phyloP scores from a whole-genome alignment of 2,329 filamentous ascomycete species.

The Ascochyta pisi region DNA sequence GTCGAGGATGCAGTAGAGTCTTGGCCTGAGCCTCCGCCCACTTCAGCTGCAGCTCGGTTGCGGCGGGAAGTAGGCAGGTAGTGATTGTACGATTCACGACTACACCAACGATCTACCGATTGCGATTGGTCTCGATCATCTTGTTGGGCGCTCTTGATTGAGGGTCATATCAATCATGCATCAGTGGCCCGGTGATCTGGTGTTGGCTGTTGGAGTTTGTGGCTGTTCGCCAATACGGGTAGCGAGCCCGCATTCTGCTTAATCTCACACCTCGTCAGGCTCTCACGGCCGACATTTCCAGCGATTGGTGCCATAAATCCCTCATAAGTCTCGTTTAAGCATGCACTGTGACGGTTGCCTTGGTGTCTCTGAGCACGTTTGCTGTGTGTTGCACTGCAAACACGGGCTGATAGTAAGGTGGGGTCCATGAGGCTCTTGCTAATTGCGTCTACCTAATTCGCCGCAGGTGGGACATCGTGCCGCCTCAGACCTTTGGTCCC shows the following conservation, averaged over 20 bases:
- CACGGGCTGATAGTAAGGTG: not conserved
- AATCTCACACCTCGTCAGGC: slow-evolving; percentile 13
- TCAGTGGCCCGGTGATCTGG: slow-evolving; percentile 6
- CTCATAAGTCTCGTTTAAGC: not conserved
- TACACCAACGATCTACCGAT: not conserved
- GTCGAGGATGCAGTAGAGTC: slow-evolving; percentile 85
- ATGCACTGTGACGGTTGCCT: slow-evolving; percentile 6
- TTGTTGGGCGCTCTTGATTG: not conserved
- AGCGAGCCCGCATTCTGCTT: slow-evolving; percentile 9
- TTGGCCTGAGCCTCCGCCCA: slow-evolving; percentile 72
- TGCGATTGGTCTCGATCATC: not conserved
- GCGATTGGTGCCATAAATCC: slow-evolving; percentile 16
- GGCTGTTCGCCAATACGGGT: slow-evolving; percentile 10
- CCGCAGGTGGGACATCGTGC: slow-evolving; percentile 5
- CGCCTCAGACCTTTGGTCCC: slow-evolving; percentile 4
- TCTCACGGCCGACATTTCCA: slow-evolving; percentile 7
- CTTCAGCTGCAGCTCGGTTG: slow-evolving; percentile 66
- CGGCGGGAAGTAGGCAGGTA: slow-evolving; percentile 65
- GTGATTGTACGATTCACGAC: not conserved
- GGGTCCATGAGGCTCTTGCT: slow-evolving; percentile 4
- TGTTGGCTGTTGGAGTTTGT: slow-evolving; percentile 6
- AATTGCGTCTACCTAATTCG: slow-evolving; percentile 12
- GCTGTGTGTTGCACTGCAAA: not conserved
- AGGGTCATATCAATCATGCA: not conserved
- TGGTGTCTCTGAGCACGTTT: not conserved